These are phyloP conservation scores for Saccharomyces paradoxus DNA, from an alignment of 805 yeast species.

Conservation along the genomic window DNA sequence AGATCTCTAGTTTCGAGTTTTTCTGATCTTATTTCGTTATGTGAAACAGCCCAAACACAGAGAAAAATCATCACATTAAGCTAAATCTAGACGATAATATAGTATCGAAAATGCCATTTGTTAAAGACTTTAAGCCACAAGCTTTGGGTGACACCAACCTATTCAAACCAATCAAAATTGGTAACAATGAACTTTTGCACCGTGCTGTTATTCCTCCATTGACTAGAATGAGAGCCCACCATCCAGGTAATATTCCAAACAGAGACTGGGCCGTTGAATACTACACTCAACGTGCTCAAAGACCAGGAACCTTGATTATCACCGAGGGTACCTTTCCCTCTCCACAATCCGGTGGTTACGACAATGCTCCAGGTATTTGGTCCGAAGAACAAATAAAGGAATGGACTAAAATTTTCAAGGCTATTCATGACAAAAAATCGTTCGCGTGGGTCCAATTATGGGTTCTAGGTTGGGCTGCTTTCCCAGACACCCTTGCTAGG, in stretches of 20 bases:
- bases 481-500: constrained; percentile 32
- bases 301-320: constrained; percentile 51
- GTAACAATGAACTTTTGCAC: constrained; percentile 31
- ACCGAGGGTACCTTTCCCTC: constrained; percentile 54
- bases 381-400: constrained; percentile 38
- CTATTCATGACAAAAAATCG: constrained; percentile 44
- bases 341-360: constrained; percentile 35
- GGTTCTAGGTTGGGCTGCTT: constrained; percentile 39
- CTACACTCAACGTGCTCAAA: constrained; percentile 47
- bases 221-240: constrained; percentile 36
- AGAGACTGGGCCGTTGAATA: constrained; percentile 41
- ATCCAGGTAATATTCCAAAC: constrained; percentile 35
- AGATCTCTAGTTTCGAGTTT: background rate
- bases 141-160: constrained; percentile 31
- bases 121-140: constrained; percentile 20
- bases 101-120: constrained; percentile 12
- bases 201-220: constrained; percentile 40
- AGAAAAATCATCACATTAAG: background rate
- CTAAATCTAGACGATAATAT: background rate
- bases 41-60: background rate
- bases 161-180: constrained; percentile 41
- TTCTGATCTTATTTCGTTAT: background rate
- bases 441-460: constrained; percentile 44
- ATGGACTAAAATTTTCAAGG: constrained; percentile 43
- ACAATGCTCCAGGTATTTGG: constrained; percentile 45